Evolutionary conservation across 1,284 basidiomycete species (phyloP), one percentile per base, ranked within the genome.

Genomic region (Pholiota adiposa): DNA sequence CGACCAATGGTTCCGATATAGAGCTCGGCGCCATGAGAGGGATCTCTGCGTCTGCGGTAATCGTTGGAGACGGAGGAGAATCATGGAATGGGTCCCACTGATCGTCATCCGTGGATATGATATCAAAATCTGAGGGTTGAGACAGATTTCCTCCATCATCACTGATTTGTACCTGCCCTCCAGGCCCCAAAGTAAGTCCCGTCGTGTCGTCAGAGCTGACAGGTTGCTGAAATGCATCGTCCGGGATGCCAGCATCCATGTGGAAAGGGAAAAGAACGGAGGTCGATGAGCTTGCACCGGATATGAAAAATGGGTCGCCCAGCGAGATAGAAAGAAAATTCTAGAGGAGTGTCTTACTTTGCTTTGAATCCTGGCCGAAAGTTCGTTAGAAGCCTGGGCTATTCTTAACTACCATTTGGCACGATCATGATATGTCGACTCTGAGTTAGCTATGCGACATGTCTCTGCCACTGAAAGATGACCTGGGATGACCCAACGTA

Each of bases 171-270:
- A 61, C 38, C 41, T 58, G 51, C 1, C 58, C 64, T 25, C 52
- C 48, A 21, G 64, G 34, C 14, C 56, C 64, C 34, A 61, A 48
- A 54, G 46, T 61, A 29, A 63, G 43, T 11, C 51, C 51, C 11
- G 60, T 44, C 12, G 48, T 46, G 44, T 58, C 61, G 29, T 65
- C 60, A 11, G 36, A 53, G 51, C 34, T 41, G 52, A 51, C 19
- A 54, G 56, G 43, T 41, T 51, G 48, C n/a, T 43, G 58, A 36
- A 21, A n/a, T 19, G 44, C 18, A 27, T 33, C 36, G 50, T 5
- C 14, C n/a, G 34, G 52, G 38, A 50, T 40, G 27, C 59, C 60
- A 54, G 44, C 58, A 61, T 57, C 56, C 64, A 66, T 66, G 19
- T 46, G 56, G 49, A 27, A 50, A 40, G 36, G 16, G 44, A 49